phyloP scores from a whole-genome alignment of 176 grass and related monocot genomes.

The Miscanthus lutarioriparius region DNA sequence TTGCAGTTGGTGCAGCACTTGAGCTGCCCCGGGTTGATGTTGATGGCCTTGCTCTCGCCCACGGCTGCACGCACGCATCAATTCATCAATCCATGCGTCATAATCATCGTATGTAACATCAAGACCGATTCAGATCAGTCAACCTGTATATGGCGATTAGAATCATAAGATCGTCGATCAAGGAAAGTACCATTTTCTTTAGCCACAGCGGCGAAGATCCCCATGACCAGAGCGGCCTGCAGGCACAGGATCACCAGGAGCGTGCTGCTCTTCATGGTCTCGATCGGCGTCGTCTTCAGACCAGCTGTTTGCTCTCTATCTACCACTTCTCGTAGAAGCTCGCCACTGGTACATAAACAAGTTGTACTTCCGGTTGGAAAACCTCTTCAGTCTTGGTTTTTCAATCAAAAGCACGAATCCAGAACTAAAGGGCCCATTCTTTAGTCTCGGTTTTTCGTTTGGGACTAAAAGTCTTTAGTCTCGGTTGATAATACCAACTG shows the following conservation, averaged over 20 bases:
- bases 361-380: no score
- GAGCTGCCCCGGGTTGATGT: constrained; percentile 40
- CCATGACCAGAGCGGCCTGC: constrained; percentile 29
- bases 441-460: no score
- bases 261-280: constrained; percentile 32
- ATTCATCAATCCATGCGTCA: background rate
- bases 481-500: no score
- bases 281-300: background rate
- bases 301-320: background rate
- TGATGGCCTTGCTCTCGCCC: constrained; percentile 32
- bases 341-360: no score
- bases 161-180: background rate
- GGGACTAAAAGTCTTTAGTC: no score
- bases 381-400: no score
- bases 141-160: no score
- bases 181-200: constrained; percentile 26
- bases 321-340: no score
- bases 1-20: constrained; percentile 36
- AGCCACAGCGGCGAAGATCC: constrained; percentile 24
- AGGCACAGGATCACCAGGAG: constrained; percentile 26
- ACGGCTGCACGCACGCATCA: background rate
- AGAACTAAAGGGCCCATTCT: no score
- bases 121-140: no score
- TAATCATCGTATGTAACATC: no score
- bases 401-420: no score